Conservation (phyloP, 768 basidiomycete genomes). For the Mycena albidolilacea region DNA sequence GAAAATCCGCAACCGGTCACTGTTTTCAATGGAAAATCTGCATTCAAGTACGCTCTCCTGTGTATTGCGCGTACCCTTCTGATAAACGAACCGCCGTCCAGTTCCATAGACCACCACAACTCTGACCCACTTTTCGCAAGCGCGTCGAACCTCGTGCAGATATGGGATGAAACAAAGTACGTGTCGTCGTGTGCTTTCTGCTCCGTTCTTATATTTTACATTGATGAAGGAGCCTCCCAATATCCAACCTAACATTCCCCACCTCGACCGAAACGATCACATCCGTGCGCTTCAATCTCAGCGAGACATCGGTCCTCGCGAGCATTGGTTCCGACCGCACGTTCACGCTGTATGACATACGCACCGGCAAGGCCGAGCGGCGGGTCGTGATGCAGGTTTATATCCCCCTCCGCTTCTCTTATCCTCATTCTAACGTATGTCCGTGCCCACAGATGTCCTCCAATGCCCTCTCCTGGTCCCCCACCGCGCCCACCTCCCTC, state of each 20-base stretch:
- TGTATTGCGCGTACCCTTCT: conserved; percentile 31
- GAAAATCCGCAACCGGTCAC: conserved; percentile 70
- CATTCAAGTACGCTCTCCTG: conserved; percentile 82
- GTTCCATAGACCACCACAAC: conserved; percentile 95
- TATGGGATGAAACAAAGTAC: conserved; percentile 99
- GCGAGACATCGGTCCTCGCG: conserved; percentile 95
- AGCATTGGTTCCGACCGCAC: conserved; percentile 96
- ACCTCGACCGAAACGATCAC: conserved; percentile 92
- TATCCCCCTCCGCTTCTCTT: not conserved
- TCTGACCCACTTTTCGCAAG: conserved; percentile 93
- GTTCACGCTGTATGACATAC: conserved; percentile 95
- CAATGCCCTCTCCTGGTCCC: conserved; percentile 95
- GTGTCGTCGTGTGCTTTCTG: conserved; percentile 39
- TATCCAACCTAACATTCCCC: conserved; percentile 91
- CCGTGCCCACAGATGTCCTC: conserved; percentile 75
- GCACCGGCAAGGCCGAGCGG: conserved; percentile 96
- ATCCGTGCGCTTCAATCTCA: conserved; percentile 92
- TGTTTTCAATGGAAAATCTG: conserved; percentile 87
- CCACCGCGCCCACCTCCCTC: conserved; percentile 92
- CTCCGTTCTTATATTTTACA: conserved; percentile 22
- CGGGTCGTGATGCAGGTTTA: conserved; percentile 89
- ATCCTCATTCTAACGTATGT: not conserved
- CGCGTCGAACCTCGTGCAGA: conserved; percentile 92
- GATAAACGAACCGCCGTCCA: conserved; percentile 47
- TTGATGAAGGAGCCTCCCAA: conserved; percentile 80